Percentiles rank a stretch among this genome's conserved stretches.
These are phyloP conservation scores for Limonium bicolor DNA, from an alignment of 148 eudicot species.

Conservation along the genomic window DNA sequence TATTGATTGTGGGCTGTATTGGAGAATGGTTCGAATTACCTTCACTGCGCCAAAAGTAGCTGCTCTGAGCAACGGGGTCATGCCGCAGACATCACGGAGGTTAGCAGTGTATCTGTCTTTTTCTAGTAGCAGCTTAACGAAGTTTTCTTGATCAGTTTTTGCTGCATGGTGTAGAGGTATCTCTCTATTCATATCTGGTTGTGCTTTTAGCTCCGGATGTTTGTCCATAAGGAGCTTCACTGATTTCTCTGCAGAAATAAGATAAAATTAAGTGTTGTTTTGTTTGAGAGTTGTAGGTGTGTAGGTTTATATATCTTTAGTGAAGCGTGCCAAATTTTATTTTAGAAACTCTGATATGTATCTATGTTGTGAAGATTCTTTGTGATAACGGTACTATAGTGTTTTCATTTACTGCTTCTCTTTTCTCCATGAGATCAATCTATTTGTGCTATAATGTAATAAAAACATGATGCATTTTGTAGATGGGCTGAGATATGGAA, in stretches of 20 bases:
- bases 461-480: too few relatives aligned
- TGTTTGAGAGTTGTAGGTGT: neutral
- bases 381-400: too few relatives aligned
- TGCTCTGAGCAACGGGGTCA: slow-evolving; percentile 26
- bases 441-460: too few relatives aligned
- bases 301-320: neutral
- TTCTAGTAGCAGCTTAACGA: slow-evolving; percentile 15
- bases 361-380: too few relatives aligned
- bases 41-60: slow-evolving; percentile 16
- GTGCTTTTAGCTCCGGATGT: slow-evolving; percentile 22
- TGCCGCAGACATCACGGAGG: slow-evolving; percentile 22
- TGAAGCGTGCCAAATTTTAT: too few relatives aligned
- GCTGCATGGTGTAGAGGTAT: slow-evolving; percentile 34
- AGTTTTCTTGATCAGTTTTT: slow-evolving; percentile 16
- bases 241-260: slow-evolving; percentile 14
- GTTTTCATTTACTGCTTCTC: too few relatives aligned
- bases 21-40: slow-evolving; percentile 22
- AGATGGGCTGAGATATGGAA: too few relatives aligned
- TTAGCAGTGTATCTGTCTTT: slow-evolving; percentile 19
- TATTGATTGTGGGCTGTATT: slow-evolving; percentile 21
- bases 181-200: slow-evolving; percentile 18
- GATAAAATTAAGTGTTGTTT: neutral
- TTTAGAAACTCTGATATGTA: too few relatives aligned
- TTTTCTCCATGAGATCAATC: too few relatives aligned
- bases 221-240: slow-evolving; percentile 16